Percentiles rank a stretch among this genome's conserved stretches.
Evolutionary conservation across 495 filamentous ascomycete species (phyloP).

Genomic region (Penicillium verhagenii): DNA sequence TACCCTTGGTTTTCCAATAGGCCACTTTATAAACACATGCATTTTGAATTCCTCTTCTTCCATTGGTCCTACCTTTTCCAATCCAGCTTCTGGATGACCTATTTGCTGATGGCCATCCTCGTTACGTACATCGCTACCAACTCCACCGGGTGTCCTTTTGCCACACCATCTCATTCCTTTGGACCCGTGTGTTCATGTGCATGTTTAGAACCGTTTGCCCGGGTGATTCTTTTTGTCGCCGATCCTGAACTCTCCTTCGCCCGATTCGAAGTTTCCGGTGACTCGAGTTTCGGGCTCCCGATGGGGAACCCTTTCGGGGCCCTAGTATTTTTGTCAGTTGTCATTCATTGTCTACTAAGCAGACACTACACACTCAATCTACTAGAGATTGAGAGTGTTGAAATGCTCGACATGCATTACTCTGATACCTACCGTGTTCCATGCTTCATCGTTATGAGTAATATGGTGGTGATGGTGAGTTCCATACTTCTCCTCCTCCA

Average conservation of each 20-base stretch:
- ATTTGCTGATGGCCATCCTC: neutral
- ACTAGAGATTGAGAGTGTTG: neutral
- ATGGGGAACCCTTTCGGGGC: neutral
- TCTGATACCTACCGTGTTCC: neutral
- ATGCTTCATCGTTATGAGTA: neutral
- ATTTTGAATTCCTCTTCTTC: neutral
- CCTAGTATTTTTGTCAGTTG: neutral
- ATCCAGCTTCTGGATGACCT: neutral
- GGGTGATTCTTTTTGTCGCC: slow-evolving; percentile 13
- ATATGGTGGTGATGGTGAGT: slow-evolving; percentile 1
- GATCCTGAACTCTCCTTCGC: slow-evolving; percentile 17
- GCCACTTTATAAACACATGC: no score
- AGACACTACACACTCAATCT: neutral
- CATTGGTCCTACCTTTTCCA: no score
- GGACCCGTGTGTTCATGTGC: neutral
- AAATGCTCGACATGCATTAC: neutral
- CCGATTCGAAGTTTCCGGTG: slow-evolving; percentile 16
- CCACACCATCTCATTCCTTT: neutral
- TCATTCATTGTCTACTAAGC: neutral
- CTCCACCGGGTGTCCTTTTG: neutral
- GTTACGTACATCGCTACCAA: neutral
- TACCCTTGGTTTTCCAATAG: neutral
- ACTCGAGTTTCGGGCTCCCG: slow-evolving; percentile 8
- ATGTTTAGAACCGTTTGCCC: slow-evolving; percentile 1
- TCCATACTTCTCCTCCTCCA: slow-evolving; percentile 8